A percentile compares a stretch with the other conserved stretches of the same genome.
Conservation (phyloP, 2,329 filamentous ascomycete genomes). For the Botrytis hyacinthi region DNA sequence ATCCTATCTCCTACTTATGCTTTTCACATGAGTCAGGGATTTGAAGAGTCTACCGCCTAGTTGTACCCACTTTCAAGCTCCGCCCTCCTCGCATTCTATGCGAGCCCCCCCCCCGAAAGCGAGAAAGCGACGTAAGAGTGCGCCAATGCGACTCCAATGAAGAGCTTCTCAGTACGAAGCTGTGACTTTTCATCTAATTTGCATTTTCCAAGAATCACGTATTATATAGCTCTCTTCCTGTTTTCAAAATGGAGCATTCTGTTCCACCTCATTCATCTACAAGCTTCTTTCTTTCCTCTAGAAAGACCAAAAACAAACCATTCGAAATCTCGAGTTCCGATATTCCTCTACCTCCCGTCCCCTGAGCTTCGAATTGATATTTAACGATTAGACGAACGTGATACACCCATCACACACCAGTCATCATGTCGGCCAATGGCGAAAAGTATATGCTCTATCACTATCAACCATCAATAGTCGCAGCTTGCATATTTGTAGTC, state of each 20-base stretch:
- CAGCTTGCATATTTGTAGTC: conserved; percentile 25
- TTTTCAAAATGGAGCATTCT: background rate
- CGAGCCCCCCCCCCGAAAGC: background rate
- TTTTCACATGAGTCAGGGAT: background rate
- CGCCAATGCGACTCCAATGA: background rate
- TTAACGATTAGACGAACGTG: background rate
- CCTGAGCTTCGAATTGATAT: background rate
- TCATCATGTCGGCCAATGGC: conserved; percentile 3
- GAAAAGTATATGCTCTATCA: conserved; percentile 21
- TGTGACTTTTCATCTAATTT: background rate
- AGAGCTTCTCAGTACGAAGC: background rate
- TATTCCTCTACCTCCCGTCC: background rate
- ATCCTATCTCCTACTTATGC: no score
- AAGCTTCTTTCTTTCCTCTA: background rate
- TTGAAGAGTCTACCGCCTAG: background rate
- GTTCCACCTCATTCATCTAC: background rate
- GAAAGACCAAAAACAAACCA: background rate
- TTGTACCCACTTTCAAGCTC: background rate
- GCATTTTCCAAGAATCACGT: background rate
- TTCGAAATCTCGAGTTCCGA: background rate
- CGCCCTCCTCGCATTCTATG: background rate
- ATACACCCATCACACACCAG: background rate
- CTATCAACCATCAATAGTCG: conserved; percentile 26
- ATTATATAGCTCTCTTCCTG: background rate
- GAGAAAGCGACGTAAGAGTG: background rate